Evolutionary conservation across 2,329 filamentous ascomycete species (phyloP), one percentile per base, ranked within the genome.

Genomic region (Botrytis medusae): DNA sequence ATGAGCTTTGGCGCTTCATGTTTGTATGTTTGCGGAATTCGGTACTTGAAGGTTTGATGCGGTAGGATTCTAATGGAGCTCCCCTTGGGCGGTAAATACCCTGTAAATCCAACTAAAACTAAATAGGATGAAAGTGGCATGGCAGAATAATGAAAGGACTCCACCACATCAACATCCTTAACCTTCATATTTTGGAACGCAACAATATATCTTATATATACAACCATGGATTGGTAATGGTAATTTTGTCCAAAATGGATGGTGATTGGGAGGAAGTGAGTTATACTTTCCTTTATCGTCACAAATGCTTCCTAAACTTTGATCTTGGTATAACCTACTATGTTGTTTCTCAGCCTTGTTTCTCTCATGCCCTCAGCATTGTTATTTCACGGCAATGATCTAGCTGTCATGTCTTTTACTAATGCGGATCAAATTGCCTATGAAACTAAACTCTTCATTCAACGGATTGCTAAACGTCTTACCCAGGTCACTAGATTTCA

Each of bases 401-500:
- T 32, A 32, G 29, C 51, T 42, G 9, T 4, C 37, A 72, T 72
- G 62, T 40, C 29, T 40, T 14, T 29, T 40, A 37, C 69, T 62
- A 25, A 16, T 9, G 18, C 6, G 32, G 40, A 71, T 76, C 62
- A 73, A 54, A 54, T 7, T n/a, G 25, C 12, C 2, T 16, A 16
- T 54, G 48, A 54, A n/a, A 25, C 48, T n/a, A 25, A 16, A n/a
- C 25, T 54, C 25, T 14, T 25, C 2, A 54, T 54, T 14, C 25
- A n/a, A n/a, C 48, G 5, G 25, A 54, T n/a, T 77, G 65, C 76
- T 77, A 59, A 77, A 73, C 69, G 16, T 54, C 48, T 59, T 57
- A 81, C 83, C 80, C 81, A 97, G 92, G 90, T 97, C 83, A 89
- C 90, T 83, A 92, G 94, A 83, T 90, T 96, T 84, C 88, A 90